Conservation (phyloP, 2,329 filamentous ascomycete species). For the Sporothrix schenckii region DNA sequence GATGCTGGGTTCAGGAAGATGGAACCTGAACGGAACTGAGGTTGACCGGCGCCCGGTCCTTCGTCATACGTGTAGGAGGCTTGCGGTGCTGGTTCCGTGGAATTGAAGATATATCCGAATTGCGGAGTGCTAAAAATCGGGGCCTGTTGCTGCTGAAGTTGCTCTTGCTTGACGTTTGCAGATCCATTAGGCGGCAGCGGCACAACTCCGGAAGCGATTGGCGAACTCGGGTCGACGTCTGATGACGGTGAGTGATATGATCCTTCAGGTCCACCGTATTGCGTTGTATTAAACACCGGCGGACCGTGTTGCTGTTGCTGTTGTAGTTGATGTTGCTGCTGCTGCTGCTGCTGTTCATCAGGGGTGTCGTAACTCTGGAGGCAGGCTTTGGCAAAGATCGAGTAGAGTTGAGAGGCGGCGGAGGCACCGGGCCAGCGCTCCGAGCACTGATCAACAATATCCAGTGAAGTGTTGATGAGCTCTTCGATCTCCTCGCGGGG, state of each 20-base stretch:
- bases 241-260: constrained; percentile 52
- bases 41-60: constrained; percentile 43
- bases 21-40: constrained; percentile 66
- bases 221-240: constrained; percentile 54
- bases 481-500: constrained; percentile 73
- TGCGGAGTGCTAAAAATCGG: constrained; percentile 55
- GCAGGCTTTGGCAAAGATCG: constrained; percentile 82
- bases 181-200: constrained; percentile 40
- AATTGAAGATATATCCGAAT: constrained; percentile 62
- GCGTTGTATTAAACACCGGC: constrained; percentile 36
- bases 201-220: constrained; percentile 47
- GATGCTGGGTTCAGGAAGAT: constrained; percentile 65
- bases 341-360: constrained; percentile 45
- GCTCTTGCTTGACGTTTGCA: constrained; percentile 36
- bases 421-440: constrained; percentile 90
- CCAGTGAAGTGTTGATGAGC: constrained; percentile 72
- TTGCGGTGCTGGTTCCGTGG: constrained; percentile 52
- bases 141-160: constrained; percentile 40
- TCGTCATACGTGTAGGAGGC: constrained; percentile 36
- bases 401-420: constrained; percentile 81
- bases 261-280: constrained; percentile 39
- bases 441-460: constrained; percentile 76
- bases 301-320: constrained; percentile 34
- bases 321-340: constrained; percentile 5
- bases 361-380: constrained; percentile 80